These are phyloP conservation scores for Triticum turgidum DNA, from an alignment of 176 grass and related monocot genomes.

Conservation along the genomic window DNA sequence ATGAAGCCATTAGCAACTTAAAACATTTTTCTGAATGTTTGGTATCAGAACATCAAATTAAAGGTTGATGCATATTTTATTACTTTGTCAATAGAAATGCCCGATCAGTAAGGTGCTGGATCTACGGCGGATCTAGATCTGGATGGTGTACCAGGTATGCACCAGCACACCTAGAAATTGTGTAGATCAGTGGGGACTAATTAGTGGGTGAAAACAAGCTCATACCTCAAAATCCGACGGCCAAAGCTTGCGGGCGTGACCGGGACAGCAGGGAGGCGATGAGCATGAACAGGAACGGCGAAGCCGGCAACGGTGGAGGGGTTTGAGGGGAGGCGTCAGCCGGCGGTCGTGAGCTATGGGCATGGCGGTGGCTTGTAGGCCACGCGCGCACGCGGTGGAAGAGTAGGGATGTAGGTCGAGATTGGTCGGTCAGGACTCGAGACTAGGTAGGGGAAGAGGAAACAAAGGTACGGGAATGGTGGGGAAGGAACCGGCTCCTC, in stretches of 20 bases:
- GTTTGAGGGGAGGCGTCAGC: background rate
- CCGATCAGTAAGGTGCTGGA: background rate
- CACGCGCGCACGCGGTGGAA: background rate
- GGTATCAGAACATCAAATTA: background rate
- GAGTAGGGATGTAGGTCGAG: background rate
- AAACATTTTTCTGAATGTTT: background rate
- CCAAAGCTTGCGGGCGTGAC: background rate
- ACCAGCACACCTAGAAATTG: background rate
- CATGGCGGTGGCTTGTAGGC: background rate
- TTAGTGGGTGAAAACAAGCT: background rate
- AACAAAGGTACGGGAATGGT: background rate
- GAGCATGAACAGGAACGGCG: background rate
- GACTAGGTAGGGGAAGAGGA: background rate
- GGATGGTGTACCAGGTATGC: background rate
- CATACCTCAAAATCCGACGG: background rate
- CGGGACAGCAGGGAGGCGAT: background rate
- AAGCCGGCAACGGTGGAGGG: background rate
- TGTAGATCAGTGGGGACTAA: background rate
- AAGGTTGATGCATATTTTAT: background rate
- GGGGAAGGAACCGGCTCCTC: background rate
- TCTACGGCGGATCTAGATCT: conserved; percentile 17
- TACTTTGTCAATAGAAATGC: background rate
- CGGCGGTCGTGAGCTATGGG: background rate
- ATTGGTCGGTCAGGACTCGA: background rate
- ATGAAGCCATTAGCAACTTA: background rate